A percentile compares a stretch with the other conserved stretches of the same genome.
Conservation (phyloP, 2,329 filamentous ascomycete species). For the Epichloe festucae region DNA sequence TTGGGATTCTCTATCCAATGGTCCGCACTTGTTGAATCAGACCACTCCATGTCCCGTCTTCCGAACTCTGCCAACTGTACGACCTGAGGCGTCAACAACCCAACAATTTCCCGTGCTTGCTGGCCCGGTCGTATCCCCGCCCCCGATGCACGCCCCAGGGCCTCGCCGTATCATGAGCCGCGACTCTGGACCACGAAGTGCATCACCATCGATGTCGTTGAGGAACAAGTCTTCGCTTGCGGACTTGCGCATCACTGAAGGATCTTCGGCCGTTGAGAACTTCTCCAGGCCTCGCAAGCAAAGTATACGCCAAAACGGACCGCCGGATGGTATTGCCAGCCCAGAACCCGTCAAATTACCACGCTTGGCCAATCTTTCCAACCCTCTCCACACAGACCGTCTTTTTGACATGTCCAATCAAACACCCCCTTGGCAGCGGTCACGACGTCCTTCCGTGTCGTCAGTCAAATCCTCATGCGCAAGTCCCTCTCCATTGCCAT, state of each 20-base stretch:
- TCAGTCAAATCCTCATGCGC: constrained; percentile 34
- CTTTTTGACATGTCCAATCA: constrained; percentile 17
- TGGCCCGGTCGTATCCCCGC: not conserved
- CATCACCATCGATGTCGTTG: constrained; percentile 18
- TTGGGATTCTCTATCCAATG: constrained; percentile 30
- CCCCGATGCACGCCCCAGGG: constrained; percentile 8
- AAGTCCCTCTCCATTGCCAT: constrained; percentile 28
- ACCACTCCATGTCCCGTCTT: constrained; percentile 2
- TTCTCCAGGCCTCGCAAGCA: constrained; percentile 47
- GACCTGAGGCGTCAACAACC: not conserved
- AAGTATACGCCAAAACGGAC: constrained; percentile 33
- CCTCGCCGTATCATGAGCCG: constrained; percentile 4
- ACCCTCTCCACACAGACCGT: constrained; percentile 15
- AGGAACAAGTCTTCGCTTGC: constrained; percentile 19
- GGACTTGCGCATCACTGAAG: constrained; percentile 23
- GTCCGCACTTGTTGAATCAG: constrained; percentile 13
- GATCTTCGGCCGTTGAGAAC: constrained; percentile 33
- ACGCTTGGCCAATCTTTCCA: constrained; percentile 13
- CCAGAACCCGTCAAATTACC: constrained; percentile 19
- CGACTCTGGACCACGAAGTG: constrained; percentile 13
- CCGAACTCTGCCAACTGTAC: constrained; percentile 2
- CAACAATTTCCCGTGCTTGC: not conserved
- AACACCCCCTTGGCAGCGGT: constrained; percentile 27
- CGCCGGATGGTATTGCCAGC: constrained; percentile 1
- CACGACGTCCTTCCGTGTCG: constrained; percentile 33